Evolutionary conservation across 2,329 filamentous ascomycete species (phyloP).

Genomic region (Sporothrix humicola): DNA sequence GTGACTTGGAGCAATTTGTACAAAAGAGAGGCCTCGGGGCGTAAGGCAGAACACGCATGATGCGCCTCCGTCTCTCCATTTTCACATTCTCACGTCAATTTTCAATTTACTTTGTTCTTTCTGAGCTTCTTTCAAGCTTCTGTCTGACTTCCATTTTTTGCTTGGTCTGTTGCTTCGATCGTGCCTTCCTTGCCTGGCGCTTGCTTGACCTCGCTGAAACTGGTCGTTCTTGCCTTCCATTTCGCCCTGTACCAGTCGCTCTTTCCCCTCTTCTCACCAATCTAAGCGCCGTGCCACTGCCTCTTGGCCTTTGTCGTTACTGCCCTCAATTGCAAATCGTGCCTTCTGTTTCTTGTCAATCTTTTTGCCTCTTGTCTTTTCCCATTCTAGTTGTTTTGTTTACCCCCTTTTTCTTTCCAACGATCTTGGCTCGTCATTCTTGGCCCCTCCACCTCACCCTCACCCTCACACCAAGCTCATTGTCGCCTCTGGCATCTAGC

Average conservation of each 20-base stretch:
- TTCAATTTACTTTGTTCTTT: not conserved
- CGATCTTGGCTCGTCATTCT: constrained; percentile 19
- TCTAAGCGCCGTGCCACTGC: not conserved
- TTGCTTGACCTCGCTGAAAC: not conserved
- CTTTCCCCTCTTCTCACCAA: not conserved
- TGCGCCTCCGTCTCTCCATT: not conserved
- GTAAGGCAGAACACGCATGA: constrained; percentile 24
- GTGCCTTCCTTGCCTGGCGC: constrained; percentile 12
- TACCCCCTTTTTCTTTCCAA: not conserved
- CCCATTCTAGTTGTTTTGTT: not conserved
- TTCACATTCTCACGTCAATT: not conserved
- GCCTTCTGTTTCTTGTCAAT: not conserved
- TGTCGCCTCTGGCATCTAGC: not conserved
- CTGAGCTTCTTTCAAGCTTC: constrained; percentile 5
- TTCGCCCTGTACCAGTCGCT: not conserved
- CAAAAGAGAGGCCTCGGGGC: constrained; percentile 16
- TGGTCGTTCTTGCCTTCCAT: not conserved
- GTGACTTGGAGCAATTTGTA: constrained; percentile 8
- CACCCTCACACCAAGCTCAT: not conserved
- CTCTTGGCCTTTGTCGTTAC: not conserved
- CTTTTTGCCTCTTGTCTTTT: not conserved
- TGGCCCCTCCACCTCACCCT: constrained; percentile 3
- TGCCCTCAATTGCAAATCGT: not conserved
- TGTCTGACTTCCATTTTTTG: not conserved
- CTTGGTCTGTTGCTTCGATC: not conserved